These are phyloP conservation scores for Warburgia ugandensis DNA, from an alignment of 164 flowering plant genomes.

Conservation along the genomic window DNA sequence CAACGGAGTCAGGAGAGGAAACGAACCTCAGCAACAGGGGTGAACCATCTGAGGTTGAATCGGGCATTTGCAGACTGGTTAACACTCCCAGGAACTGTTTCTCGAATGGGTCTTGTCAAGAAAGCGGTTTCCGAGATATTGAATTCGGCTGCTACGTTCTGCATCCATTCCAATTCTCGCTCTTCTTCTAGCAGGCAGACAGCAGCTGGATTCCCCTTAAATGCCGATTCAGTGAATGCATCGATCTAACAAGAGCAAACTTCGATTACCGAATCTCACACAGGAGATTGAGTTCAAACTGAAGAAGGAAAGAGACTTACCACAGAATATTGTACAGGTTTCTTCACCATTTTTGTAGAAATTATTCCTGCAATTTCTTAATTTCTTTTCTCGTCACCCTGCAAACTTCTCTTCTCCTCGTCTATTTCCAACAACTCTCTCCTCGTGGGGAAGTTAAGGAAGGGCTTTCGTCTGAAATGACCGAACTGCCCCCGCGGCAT, in stretches of 20 bases:
- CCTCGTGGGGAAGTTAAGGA: too few species aligned
- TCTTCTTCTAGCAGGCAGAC: conserved; percentile 73
- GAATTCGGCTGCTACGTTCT: conserved; percentile 66
- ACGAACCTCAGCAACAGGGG: conserved; percentile 64
- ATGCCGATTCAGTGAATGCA: conserved; percentile 61
- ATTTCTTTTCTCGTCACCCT: too few species aligned
- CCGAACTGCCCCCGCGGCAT: too few species aligned
- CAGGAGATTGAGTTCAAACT: background rate
- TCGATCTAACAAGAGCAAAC: conserved; percentile 42
- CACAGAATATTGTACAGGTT: conserved; percentile 42
- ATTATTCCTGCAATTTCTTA: too few species aligned
- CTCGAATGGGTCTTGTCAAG: too few species aligned
- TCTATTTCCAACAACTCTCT: too few species aligned
- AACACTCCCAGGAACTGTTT: too few species aligned
- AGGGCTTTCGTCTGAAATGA: too few species aligned
- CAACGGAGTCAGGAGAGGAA: too few species aligned
- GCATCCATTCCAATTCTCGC: conserved; percentile 58
- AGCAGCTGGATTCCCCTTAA: conserved; percentile 84
- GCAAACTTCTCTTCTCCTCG: too few species aligned
- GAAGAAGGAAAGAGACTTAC: conserved; percentile 21
- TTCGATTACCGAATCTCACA: background rate
- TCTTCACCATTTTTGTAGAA: conserved; percentile 36
- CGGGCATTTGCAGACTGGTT: conserved; percentile 26
- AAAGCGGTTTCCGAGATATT: conserved; percentile 57
- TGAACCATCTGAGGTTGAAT: conserved; percentile 79